These are phyloP conservation scores for Lunularia cruciata DNA, from an alignment of 225 moss, liverwort and hornwort genomes.

Conservation along the genomic window DNA sequence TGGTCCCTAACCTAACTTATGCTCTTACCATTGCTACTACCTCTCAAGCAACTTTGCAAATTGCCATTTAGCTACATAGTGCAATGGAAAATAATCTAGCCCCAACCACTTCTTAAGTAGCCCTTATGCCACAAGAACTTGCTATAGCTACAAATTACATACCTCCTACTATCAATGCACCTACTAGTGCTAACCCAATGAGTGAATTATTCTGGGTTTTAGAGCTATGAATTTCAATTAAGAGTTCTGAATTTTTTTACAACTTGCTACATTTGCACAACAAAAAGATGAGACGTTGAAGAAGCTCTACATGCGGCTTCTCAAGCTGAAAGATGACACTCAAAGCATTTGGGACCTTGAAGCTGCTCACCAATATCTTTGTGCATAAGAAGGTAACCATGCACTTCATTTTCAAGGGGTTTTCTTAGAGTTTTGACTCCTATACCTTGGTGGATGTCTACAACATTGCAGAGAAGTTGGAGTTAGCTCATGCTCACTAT, in stretches of 20 bases:
- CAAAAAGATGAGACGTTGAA: too few relatives aligned
- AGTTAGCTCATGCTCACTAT: too few relatives aligned
- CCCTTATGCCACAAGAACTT: not conserved
- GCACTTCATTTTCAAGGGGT: not conserved
- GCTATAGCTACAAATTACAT: not conserved
- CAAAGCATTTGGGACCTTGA: not conserved
- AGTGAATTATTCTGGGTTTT: not conserved
- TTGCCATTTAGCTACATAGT: too few relatives aligned
- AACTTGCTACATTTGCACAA: too few relatives aligned
- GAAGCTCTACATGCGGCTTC: too few relatives aligned
- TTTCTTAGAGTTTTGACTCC: not conserved
- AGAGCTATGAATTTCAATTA: not conserved
- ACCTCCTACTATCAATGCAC: too few relatives aligned
- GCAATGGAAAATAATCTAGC: not conserved
- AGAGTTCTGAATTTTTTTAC: not conserved
- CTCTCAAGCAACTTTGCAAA: too few relatives aligned
- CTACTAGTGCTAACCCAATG: not conserved
- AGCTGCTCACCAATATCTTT: not conserved
- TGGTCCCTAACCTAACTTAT: too few relatives aligned
- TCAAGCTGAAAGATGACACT: constrained; percentile 1
- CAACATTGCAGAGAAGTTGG: not conserved
- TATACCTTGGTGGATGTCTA: not conserved
- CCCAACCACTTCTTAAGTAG: not conserved
- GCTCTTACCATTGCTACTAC: too few relatives aligned
- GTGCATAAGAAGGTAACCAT: not conserved